These are phyloP conservation scores for Cyphellophora europaea DNA, from an alignment of 2,329 filamentous ascomycete genomes.

Conservation along the genomic window DNA sequence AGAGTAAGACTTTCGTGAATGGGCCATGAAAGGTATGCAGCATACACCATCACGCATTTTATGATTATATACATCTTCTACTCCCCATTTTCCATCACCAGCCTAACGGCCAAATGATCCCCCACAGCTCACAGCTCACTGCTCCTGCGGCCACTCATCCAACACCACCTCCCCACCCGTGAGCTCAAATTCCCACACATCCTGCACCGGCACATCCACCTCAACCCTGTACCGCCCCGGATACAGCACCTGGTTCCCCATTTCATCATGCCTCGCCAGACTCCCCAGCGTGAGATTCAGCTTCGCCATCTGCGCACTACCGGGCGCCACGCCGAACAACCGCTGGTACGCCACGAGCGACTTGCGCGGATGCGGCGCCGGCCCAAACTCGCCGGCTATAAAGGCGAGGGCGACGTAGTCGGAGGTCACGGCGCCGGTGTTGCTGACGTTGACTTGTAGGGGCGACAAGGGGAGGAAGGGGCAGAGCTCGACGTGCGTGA, in stretches of 20 bases:
- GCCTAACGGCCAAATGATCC: no score
- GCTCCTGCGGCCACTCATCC: slow-evolving; percentile 27
- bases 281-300: slow-evolving; percentile 28
- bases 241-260: slow-evolving; percentile 29
- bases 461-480: slow-evolving; percentile 28
- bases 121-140: no score
- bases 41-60: no score
- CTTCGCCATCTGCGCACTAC: slow-evolving; percentile 16
- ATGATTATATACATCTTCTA: no score
- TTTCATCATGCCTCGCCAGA: slow-evolving; percentile 26
- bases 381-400: slow-evolving; percentile 26
- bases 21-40: no score
- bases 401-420: slow-evolving; percentile 33
- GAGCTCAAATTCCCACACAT: slow-evolving; percentile 23
- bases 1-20: no score
- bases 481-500: slow-evolving; percentile 22
- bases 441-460: slow-evolving; percentile 23
- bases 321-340: slow-evolving; percentile 18
- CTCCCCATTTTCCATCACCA: no score
- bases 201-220: slow-evolving; percentile 28
- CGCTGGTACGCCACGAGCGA: slow-evolving; percentile 31
- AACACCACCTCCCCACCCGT: slow-evolving; percentile 23
- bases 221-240: slow-evolving; percentile 32
- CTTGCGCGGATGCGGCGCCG: slow-evolving; percentile 31
- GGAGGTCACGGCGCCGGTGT: slow-evolving; percentile 25